Conservation (phyloP, 1,139 yeast genomes). For the Candida frijolesensis region DNA sequence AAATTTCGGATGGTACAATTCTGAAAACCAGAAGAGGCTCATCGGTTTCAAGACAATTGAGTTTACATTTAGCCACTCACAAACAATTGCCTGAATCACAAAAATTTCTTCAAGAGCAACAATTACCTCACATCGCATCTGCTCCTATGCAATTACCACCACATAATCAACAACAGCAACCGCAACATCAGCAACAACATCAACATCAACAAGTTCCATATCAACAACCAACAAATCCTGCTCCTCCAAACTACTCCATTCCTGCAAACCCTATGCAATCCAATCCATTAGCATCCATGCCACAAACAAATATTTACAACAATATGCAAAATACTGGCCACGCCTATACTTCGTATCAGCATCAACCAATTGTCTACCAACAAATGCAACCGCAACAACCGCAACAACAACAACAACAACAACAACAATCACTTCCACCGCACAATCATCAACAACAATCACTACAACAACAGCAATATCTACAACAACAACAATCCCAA, state of each 20-base stretch:
- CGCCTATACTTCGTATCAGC: conserved; percentile 14
- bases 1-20: conserved; percentile 73
- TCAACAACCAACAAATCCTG: conserved; percentile 8
- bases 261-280: conserved; percentile 24
- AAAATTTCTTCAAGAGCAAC: conserved; percentile 26
- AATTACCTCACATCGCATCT: conserved; percentile 8
- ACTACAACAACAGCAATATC: conserved; percentile 10
- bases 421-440: conserved; percentile 10
- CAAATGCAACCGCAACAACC: conserved; percentile 17
- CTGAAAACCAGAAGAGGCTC: conserved; percentile 79
- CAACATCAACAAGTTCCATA: conserved; percentile 17
- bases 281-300: conserved; percentile 27
- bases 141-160: conserved; percentile 15
- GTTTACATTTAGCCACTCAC: conserved; percentile 72
- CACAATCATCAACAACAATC: conserved; percentile 32
- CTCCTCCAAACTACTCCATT: conserved; percentile 10
- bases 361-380: conserved; percentile 8
- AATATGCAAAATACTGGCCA: conserved; percentile 9
- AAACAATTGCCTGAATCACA: conserved; percentile 62
- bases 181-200: conserved; percentile 19
- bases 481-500: conserved; percentile 29
- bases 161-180: conserved; percentile 17
- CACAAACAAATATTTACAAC: conserved; percentile 23
- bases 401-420: conserved; percentile 11
- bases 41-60: conserved; percentile 75